phyloP scores from a whole-genome alignment of 345 rosid species.

The Iberis pinnata region DNA sequence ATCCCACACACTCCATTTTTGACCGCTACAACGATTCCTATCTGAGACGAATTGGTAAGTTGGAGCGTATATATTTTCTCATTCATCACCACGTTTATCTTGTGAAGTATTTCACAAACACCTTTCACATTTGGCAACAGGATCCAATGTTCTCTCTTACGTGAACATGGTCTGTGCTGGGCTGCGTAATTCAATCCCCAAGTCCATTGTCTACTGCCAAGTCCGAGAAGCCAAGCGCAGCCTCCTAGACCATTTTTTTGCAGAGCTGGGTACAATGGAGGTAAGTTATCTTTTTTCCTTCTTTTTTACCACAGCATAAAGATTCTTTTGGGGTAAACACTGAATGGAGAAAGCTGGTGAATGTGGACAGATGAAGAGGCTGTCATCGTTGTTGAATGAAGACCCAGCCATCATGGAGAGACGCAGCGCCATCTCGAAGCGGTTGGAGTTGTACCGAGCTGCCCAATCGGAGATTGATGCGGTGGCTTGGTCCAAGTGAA shows the following conservation, averaged over 20 bases:
- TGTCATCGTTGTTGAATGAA: slow-evolving; percentile 79
- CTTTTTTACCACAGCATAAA: slow-evolving; percentile 5
- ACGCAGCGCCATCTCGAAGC: slow-evolving; percentile 67
- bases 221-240: slow-evolving; percentile 96
- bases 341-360: slow-evolving; percentile 8
- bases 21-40: slow-evolving; percentile 89
- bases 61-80: not conserved
- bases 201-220: slow-evolving; percentile 91
- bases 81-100: not conserved
- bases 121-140: slow-evolving; percentile 35
- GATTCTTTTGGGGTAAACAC: not conserved
- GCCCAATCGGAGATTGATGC: slow-evolving; percentile 90
- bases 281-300: slow-evolving; percentile 31
- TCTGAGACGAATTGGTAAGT: slow-evolving; percentile 90
- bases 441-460: slow-evolving; percentile 82
- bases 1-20: slow-evolving; percentile 88
- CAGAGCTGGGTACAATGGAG: slow-evolving; percentile 88
- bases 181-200: slow-evolving; percentile 87
- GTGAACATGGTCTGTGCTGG: slow-evolving; percentile 89
- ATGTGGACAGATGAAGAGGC: slow-evolving; percentile 58
- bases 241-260: slow-evolving; percentile 87
- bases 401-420: slow-evolving; percentile 99
- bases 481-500: slow-evolving; percentile 92
- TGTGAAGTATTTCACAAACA: not conserved
- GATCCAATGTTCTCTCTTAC: slow-evolving; percentile 81